Percentiles rank a stretch among this genome's conserved stretches.
phyloP scores from a whole-genome alignment of 495 filamentous ascomycete species.

The Lindgomyces ingoldianus region DNA sequence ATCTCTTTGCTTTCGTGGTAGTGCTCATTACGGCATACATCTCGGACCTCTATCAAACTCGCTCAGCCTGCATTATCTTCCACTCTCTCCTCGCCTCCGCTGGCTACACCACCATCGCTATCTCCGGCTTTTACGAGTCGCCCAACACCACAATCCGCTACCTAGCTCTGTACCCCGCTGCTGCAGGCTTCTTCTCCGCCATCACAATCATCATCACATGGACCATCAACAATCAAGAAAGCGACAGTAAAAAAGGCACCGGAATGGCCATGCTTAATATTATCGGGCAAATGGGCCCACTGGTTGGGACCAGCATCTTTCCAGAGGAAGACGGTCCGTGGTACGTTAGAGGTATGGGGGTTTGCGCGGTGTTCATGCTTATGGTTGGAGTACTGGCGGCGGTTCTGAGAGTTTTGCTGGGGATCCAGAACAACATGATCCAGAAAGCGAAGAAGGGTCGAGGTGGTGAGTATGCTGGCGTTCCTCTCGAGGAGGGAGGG shows the following conservation, averaged over 20 bases:
- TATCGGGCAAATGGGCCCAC: constrained; percentile 64
- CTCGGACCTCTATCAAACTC: constrained; percentile 70
- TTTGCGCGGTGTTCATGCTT: constrained; percentile 62
- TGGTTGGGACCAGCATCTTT: constrained; percentile 64
- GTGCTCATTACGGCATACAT: constrained; percentile 69
- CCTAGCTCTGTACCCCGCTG: constrained; percentile 43
- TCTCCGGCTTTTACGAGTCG: constrained; percentile 22
- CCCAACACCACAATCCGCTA: constrained; percentile 38
- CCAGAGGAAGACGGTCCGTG: constrained; percentile 59
- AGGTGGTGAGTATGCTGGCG: constrained; percentile 14
- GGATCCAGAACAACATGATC: constrained; percentile 44
- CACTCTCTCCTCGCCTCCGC: constrained; percentile 66
- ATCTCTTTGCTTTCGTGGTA: constrained; percentile 71
- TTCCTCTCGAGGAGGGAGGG: constrained; percentile 20
- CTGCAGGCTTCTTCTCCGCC: constrained; percentile 44
- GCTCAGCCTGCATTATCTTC: constrained; percentile 64
- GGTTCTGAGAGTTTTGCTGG: constrained; percentile 52
- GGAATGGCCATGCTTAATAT: constrained; percentile 61
- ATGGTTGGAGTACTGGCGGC: constrained; percentile 53
- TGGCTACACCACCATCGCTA: constrained; percentile 61
- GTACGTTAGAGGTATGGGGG: constrained; percentile 61
- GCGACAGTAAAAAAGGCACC: constrained; percentile 57
- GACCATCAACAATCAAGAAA: constrained; percentile 56
- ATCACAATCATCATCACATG: constrained; percentile 43
- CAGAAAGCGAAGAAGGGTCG: not conserved